Evolutionary conservation across 768 basidiomycete genomes (phyloP).

Genomic region (Tylopilus felleus): DNA sequence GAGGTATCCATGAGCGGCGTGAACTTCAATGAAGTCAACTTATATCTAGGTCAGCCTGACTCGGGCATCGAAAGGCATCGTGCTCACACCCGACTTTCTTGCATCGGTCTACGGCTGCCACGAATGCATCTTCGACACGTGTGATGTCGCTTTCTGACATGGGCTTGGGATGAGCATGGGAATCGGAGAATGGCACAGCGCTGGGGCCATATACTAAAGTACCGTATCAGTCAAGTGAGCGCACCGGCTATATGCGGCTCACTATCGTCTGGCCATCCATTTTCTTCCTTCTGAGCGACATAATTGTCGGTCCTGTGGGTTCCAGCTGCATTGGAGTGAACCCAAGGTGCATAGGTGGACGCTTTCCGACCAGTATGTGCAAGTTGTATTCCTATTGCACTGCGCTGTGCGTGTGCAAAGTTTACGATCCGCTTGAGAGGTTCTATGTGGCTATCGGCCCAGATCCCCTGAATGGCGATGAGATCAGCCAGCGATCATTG

Average conservation of each 20-base stretch:
- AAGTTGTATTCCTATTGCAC: slow-evolving; percentile 75
- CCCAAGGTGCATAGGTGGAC: slow-evolving; percentile 67
- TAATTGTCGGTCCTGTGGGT: slow-evolving; percentile 28
- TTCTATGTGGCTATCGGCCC: slow-evolving; percentile 73
- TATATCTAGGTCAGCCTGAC: slow-evolving; percentile 8
- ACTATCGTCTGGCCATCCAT: slow-evolving; percentile 72
- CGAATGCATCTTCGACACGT: slow-evolving; percentile 58
- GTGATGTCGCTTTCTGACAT: slow-evolving; percentile 55
- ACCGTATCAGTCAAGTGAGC: not conserved
- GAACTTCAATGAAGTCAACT: slow-evolving; percentile 73
- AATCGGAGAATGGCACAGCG: slow-evolving; percentile 48
- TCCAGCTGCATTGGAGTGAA: slow-evolving; percentile 38
- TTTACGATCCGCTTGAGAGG: slow-evolving; percentile 69
- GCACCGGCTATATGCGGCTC: slow-evolving; percentile 4
- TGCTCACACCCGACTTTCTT: slow-evolving; percentile 60
- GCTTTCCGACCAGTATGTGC: slow-evolving; percentile 74
- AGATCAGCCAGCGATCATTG: not conserved
- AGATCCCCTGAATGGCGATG: slow-evolving; percentile 48
- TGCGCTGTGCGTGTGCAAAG: slow-evolving; percentile 68
- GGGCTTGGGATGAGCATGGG: slow-evolving; percentile 54
- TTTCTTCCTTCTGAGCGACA: slow-evolving; percentile 46
- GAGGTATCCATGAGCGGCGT: slow-evolving; percentile 67
- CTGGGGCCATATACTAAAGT: slow-evolving; percentile 60
- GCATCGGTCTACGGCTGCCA: slow-evolving; percentile 50
- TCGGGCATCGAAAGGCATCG: not conserved